Evolutionary conservation across 1,284 basidiomycete genomes (phyloP), one percentile per base, ranked within the genome.

Genomic region (Abortiporus biennis): DNA sequence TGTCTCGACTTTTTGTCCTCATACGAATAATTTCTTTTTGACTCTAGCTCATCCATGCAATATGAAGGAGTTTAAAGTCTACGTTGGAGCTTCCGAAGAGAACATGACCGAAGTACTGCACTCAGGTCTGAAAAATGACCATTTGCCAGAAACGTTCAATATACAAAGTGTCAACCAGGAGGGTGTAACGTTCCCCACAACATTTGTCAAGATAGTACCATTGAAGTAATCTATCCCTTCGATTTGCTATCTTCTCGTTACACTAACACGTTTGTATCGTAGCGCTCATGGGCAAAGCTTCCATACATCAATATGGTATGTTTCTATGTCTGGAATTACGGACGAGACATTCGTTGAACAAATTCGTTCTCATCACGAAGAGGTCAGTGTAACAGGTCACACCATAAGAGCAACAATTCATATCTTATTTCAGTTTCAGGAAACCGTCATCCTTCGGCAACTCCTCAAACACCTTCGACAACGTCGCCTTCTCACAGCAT

Each of bases 391-490:
- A 8, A n/a, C n/a, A n/a, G n/a, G n/a, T n/a, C n/a, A n/a, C n/a
- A n/a, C 15, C 11, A 19, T 32, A 22, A 4, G 16, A 21, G 17
- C 23, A 45, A 33, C 15, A 17, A 22, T 22, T 37, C 13, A 6
- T 40, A 42, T 30, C 19, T 37, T 43, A 36, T 42, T 38, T 40
- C 48, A 88, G 85, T 73, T 80, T 54, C 73, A 76, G 48, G 85
- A 90, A 67, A 71, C 68, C 2, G 63, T 71, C 11, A 71, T 78
- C 12, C 66, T 89, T 38, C 73, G 78, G 24, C 78, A 85, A 51
- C 72, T 89, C 20, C 71, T 91, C 43, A 91, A 90, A 53, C 82
- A 90, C 53, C 76, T 92, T 27, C 79, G 89, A 35, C 79, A 85
- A 57, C 74, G 84, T 24, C 78, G 85, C 13, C 73, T 89, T 40